Conservation (phyloP, 208 protist genomes). For the Leishmania turanica region DNA sequence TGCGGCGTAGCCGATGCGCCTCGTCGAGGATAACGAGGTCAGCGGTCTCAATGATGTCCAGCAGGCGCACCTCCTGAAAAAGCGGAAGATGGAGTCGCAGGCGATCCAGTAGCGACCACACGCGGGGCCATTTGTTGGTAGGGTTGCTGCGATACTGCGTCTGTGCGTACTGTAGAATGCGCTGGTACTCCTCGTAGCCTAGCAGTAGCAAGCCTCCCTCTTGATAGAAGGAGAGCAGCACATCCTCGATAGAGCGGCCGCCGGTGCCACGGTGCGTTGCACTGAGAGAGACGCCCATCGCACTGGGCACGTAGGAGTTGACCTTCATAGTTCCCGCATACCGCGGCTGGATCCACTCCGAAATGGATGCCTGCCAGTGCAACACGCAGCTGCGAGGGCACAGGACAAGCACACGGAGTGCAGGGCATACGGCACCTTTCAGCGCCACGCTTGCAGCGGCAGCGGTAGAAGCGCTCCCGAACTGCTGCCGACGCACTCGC, state of each 20-base stretch:
- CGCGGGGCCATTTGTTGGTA: constrained; percentile 24
- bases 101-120: constrained; percentile 42
- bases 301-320: constrained; percentile 52
- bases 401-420: constrained; percentile 72
- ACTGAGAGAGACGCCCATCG: constrained; percentile 14
- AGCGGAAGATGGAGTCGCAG: constrained; percentile 51
- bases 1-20: constrained; percentile 69
- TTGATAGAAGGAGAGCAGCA: constrained; percentile 52
- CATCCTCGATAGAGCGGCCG: constrained; percentile 23
- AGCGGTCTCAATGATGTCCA: constrained; percentile 66
- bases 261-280: constrained; percentile 6
- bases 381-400: constrained; percentile 69
- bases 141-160: constrained; percentile 14
- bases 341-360: constrained; percentile 63
- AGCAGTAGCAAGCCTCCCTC: constrained; percentile 77
- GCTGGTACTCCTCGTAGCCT: constrained; percentile 87
- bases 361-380: constrained; percentile 65
- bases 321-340: constrained; percentile 43
- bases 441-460: neutral
- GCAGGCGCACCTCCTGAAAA: constrained; percentile 29
- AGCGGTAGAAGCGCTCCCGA: neutral
- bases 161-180: constrained; percentile 32
- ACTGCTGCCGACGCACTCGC: constrained; percentile 18
- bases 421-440: constrained; percentile 27
- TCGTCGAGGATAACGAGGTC: constrained; percentile 88